Base-by-base conservation (phyloP, 306 rosid species). In the Gynostemma pentaphyllum region DNA sequence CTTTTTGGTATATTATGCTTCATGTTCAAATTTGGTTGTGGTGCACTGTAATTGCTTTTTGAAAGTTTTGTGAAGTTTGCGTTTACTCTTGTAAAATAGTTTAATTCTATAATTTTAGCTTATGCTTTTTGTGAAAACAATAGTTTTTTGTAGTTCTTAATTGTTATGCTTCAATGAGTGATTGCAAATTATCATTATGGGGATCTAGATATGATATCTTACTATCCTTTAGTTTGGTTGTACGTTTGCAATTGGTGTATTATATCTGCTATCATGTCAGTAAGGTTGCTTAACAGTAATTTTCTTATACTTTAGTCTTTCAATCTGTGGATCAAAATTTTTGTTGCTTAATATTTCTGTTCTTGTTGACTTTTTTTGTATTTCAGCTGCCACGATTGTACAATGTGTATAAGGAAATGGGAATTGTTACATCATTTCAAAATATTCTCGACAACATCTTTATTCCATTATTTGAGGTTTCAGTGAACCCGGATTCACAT, bases 361-460 rank as follows among this genome's bases (percentile, higher is more conserved):
- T 44, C 37, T 59, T 26, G 12, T 19, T 64, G 44, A 18, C 9
- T 13, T 44, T 64, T 36, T 63, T 45, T 63, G 19, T 27, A 19
- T 62, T 77, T 74, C 95, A 92, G 98, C 85, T 92, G 70, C 96
- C 98, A 18, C 79, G 98, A 48, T 75, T 88, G 76, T 92, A 88
- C 82, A 92, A 92, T 70, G 67, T 92, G 18, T 92, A 92, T 77
- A 92, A 86, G 85, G 98, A 92, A 64, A 92, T 92, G 96, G 98
- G 98, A 66, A 88, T 92, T 62, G 98, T 86, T 62, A 88, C 99
- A 40, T 92, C 99, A 36, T 92, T 88, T 75, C 96, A 92, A 76
- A 92, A 84, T 76, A 88, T 92, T 81, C 98, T 92, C 55, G 98
- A 92, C 78, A 92, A 92, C 75, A 85, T 92, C 81, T 92, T 92